phyloP scores from a whole-genome alignment of 352 stramenopile genomes.

The Ophiocytium majus region DNA sequence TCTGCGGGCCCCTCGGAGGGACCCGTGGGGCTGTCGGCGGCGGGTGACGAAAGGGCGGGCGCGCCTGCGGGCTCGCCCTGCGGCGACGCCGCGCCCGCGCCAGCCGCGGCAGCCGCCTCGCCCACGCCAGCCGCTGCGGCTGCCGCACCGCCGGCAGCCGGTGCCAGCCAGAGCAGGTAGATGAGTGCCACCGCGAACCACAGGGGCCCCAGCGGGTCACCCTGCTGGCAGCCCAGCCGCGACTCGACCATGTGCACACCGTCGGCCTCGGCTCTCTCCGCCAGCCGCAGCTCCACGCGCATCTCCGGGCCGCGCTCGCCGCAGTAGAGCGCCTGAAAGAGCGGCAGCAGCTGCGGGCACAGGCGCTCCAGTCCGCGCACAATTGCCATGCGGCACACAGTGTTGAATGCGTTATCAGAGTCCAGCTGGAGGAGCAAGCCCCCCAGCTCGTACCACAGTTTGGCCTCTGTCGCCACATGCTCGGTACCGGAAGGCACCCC shows the following conservation, averaged over 20 bases:
- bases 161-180: not conserved
- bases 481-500: not conserved
- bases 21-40: too few species aligned
- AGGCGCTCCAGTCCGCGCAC: not conserved
- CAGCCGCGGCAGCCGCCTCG: too few species aligned
- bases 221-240: slow-evolving; percentile 5
- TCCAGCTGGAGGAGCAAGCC: not conserved
- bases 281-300: not conserved
- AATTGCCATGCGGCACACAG: not conserved
- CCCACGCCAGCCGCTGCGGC: too few species aligned
- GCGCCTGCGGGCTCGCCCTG: not conserved
- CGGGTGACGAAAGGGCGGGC: not conserved
- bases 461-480: not conserved
- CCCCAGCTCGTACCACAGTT: not conserved
- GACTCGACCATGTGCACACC: not conserved
- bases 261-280: not conserved
- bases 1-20: too few species aligned
- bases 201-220: slow-evolving; percentile 2
- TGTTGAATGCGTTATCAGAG: slow-evolving; percentile 13
- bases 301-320: not conserved
- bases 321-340: not conserved
- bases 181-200: not conserved
- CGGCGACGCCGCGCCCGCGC: too few species aligned
- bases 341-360: slow-evolving; percentile 7
- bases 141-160: not conserved